These are phyloP conservation scores for Croton setiger DNA, from an alignment of 441 rosid species.

Conservation along the genomic window DNA sequence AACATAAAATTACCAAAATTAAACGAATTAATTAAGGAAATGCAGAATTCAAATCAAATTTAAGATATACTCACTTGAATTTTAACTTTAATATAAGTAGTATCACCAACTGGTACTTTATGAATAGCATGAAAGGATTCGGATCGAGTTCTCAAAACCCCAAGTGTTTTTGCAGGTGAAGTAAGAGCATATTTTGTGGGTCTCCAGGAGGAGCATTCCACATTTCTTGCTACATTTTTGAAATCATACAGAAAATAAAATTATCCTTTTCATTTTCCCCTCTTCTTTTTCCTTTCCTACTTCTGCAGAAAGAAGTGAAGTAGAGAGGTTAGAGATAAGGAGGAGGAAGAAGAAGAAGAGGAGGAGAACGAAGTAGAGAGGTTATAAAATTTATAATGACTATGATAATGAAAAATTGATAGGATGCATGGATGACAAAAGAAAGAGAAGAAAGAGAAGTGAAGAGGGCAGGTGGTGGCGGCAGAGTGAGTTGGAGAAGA, in stretches of 20 bases:
- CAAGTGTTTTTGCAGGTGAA: constrained; percentile 85
- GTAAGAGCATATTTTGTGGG: constrained; percentile 90
- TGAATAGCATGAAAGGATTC: constrained; percentile 85
- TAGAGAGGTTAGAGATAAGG: neutral
- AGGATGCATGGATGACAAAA: too few relatives aligned
- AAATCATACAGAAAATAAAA: too few relatives aligned
- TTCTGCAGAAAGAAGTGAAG: neutral
- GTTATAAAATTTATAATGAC: too few relatives aligned
- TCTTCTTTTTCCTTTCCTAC: neutral
- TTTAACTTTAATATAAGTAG: constrained; percentile 88
- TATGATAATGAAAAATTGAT: too few relatives aligned
- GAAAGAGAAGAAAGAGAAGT: too few relatives aligned
- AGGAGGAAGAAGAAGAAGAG: neutral
- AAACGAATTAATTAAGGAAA: too few relatives aligned
- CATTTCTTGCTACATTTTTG: constrained; percentile 50
- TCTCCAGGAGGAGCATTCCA: constrained; percentile 81
- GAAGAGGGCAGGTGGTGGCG: too few relatives aligned
- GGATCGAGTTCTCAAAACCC: constrained; percentile 61
- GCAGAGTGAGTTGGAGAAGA: too few relatives aligned
- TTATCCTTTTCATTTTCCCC: neutral
- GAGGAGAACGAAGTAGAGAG: too few relatives aligned
- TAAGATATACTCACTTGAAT: constrained; percentile 51
- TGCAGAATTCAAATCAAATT: neutral
- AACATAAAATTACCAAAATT: neutral
- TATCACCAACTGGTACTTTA: constrained; percentile 86